A percentile compares a stretch with the other conserved stretches of the same genome.
Conservation (phyloP, 345 rosid species). For the Salix udensis region DNA sequence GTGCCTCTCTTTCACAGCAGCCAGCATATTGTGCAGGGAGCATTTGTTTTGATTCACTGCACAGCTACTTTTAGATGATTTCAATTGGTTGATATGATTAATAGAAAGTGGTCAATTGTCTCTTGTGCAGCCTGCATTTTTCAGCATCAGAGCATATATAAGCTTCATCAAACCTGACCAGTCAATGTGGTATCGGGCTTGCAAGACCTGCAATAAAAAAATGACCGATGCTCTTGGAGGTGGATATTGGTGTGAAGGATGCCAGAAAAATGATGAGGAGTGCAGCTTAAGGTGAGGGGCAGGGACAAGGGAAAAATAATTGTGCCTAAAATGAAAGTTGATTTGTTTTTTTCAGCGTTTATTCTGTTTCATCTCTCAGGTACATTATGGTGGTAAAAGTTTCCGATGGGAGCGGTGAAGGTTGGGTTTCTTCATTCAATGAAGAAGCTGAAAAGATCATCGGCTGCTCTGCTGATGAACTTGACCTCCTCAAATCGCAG, state of each 20-base stretch:
- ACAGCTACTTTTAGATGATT: no score
- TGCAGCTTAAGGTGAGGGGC: conserved; percentile 61
- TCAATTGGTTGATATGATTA: no score
- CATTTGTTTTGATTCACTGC: no score
- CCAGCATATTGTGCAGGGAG: no score
- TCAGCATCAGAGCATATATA: conserved; percentile 58
- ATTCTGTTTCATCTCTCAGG: conserved; percentile 26
- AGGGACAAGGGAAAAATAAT: not conserved
- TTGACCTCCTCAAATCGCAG: conserved; percentile 60
- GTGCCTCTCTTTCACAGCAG: no score
- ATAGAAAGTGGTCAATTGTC: not conserved
- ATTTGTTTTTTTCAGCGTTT: not conserved
- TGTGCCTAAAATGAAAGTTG: not conserved
- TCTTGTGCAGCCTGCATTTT: conserved; percentile 64
- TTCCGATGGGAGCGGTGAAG: conserved; percentile 76
- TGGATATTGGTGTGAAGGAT: conserved; percentile 96
- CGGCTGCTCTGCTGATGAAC: conserved; percentile 84
- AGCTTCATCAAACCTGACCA: conserved; percentile 87
- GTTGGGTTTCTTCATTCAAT: conserved; percentile 73
- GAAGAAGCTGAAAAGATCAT: conserved; percentile 71
- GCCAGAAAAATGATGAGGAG: conserved; percentile 81
- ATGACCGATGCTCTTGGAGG: conserved; percentile 81
- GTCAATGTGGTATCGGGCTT: conserved; percentile 92
- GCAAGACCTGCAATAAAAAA: conserved; percentile 92
- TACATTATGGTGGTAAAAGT: conserved; percentile 70